A percentile compares a stretch with the other conserved stretches of the same genome.
These are phyloP conservation scores for Russula vinacea DNA, from an alignment of 768 basidiomycete species.

Conservation along the genomic window DNA sequence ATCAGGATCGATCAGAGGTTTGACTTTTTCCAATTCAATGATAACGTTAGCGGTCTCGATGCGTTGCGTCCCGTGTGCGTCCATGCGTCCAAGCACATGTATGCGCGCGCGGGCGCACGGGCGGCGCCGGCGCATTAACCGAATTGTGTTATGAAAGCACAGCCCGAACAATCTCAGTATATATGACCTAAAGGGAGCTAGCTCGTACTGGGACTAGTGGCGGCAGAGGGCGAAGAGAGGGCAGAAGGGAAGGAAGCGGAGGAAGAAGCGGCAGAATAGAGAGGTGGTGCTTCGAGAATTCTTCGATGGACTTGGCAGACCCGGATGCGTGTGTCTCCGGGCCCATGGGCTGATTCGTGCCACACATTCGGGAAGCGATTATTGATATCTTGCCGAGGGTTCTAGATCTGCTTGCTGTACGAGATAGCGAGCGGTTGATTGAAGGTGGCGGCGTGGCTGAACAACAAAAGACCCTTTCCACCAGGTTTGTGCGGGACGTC, in stretches of 20 bases:
- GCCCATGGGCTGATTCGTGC: not conserved
- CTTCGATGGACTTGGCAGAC: slow-evolving; percentile 4
- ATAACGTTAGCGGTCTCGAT: not conserved
- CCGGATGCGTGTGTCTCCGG: not conserved
- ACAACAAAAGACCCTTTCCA: too few species aligned
- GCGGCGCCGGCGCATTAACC: not conserved
- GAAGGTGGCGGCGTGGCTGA: too few species aligned
- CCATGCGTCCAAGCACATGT: too few species aligned
- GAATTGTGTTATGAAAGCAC: not conserved
- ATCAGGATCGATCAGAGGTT: not conserved
- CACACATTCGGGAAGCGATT: not conserved
- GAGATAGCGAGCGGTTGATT: slow-evolving; percentile 10
- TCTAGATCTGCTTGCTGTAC: not conserved
- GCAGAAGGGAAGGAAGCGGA: not conserved
- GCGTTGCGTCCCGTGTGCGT: not conserved
- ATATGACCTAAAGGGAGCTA: slow-evolving; percentile 6
- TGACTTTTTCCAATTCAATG: not conserved
- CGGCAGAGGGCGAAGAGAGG: not conserved
- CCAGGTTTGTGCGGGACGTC: not conserved
- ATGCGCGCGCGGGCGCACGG: not conserved
- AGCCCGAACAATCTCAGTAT: too few species aligned
- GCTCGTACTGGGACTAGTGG: slow-evolving; percentile 5
- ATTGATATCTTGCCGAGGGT: not conserved
- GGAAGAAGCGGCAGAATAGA: not conserved
- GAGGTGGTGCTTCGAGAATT: slow-evolving; percentile 17